These are phyloP conservation scores for Botrytis squamosa DNA, from an alignment of 2,329 filamentous ascomycete species.

Conservation along the genomic window DNA sequence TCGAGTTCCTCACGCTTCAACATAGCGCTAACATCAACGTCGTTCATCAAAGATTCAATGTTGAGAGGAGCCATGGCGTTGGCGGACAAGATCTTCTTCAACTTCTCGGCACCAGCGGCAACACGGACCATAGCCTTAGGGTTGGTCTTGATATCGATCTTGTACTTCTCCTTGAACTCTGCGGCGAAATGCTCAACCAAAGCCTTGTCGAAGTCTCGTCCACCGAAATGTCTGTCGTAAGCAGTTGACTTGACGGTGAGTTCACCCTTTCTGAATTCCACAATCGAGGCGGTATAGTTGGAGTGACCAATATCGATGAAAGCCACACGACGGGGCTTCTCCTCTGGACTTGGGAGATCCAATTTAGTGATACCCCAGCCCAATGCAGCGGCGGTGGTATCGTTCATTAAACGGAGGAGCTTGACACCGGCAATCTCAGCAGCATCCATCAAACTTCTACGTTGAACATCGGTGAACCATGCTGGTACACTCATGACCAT, in stretches of 20 bases:
- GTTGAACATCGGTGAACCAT: conserved; percentile 96
- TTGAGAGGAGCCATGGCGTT: conserved; percentile 91
- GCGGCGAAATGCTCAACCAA: conserved; percentile 91
- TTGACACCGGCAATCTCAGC: conserved; percentile 92
- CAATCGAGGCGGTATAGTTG: conserved; percentile 91
- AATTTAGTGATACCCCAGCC: conserved; percentile 98
- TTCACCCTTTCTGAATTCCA: conserved; percentile 97
- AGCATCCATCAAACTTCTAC: conserved; percentile 84
- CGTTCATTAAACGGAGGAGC: conserved; percentile 91
- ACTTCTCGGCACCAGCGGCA: conserved; percentile 85
- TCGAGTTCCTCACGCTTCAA: conserved; percentile 95
- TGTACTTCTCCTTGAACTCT: conserved; percentile 97
- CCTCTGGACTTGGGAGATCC: conserved; percentile 82
- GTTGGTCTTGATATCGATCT: conserved; percentile 91
- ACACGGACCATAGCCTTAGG: conserved; percentile 87
- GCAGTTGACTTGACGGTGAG: conserved; percentile 88
- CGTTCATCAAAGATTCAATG: conserved; percentile 98
- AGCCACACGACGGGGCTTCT: conserved; percentile 85
- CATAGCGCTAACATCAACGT: conserved; percentile 84
- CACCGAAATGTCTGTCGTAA: conserved; percentile 94
- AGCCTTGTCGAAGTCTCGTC: conserved; percentile 94
- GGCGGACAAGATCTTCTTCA: conserved; percentile 97
- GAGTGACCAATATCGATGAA: conserved; percentile 96
- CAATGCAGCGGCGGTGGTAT: conserved; percentile 92
- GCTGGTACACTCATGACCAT: conserved; percentile 91